A percentile compares a stretch with the other conserved stretches of the same genome.
Conservation (phyloP, 768 basidiomycete genomes). For the Neoboletus brunneissimus region DNA sequence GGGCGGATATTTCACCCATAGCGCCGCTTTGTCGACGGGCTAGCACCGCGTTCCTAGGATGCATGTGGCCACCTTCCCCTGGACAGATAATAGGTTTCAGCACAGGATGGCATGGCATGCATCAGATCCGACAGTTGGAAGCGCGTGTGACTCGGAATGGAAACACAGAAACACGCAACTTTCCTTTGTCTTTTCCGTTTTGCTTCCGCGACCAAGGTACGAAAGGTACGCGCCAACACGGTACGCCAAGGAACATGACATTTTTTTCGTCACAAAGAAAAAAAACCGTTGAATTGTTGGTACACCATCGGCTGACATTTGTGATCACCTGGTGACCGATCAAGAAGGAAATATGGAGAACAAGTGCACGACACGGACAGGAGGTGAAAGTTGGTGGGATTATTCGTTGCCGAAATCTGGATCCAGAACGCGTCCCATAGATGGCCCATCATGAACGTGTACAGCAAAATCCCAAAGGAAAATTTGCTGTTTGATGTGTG, state of each 20-base stretch:
- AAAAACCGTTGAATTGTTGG: too few species aligned
- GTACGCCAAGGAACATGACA: neutral
- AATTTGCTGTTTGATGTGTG: neutral
- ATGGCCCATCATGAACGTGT: neutral
- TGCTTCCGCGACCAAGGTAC: constrained; percentile 1
- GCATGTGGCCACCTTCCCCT: neutral
- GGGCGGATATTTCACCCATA: neutral
- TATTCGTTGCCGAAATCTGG: neutral
- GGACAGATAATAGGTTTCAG: neutral
- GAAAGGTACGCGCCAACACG: neutral
- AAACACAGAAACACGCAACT: too few species aligned
- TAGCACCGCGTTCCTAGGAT: neutral
- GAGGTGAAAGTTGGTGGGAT: too few species aligned
- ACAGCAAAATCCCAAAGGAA: neutral
- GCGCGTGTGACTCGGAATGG: too few species aligned
- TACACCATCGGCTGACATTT: too few species aligned
- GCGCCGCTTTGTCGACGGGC: neutral
- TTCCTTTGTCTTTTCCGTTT: neutral
- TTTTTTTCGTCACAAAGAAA: neutral
- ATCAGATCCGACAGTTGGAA: too few species aligned
- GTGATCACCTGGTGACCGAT: neutral
- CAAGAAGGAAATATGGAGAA: neutral
- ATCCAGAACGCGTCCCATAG: neutral
- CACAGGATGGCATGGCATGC: too few species aligned
- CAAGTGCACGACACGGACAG: neutral